Percentiles rank a stretch among this genome's conserved stretches.
phyloP scores from a whole-genome alignment of 2,329 filamentous ascomycete species.

The Coniochaeta ligniaria region DNA sequence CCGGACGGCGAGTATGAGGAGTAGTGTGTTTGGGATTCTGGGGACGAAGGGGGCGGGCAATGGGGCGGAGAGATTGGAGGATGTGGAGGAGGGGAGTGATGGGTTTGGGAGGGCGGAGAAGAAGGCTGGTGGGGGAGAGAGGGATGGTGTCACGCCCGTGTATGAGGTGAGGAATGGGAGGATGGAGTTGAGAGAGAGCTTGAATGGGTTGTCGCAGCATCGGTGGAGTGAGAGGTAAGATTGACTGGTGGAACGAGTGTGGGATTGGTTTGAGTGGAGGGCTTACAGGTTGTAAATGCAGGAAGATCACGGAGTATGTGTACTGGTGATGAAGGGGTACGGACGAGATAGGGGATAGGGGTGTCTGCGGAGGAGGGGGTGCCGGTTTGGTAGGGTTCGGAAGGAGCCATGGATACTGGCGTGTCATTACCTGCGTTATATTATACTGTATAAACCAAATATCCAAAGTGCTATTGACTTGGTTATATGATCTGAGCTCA shows the following conservation, averaged over 20 bases:
- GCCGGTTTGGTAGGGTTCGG: not conserved
- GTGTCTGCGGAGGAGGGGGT: not conserved
- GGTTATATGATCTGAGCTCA: too few species aligned
- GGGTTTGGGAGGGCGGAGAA: not conserved
- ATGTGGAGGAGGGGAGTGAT: slow-evolving; percentile 12
- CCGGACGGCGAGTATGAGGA: slow-evolving; percentile 6
- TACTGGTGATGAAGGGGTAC: not conserved
- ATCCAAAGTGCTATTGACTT: too few species aligned
- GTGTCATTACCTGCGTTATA: not conserved
- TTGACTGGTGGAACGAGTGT: not conserved
- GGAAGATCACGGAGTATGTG: not conserved
- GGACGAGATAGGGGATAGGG: not conserved
- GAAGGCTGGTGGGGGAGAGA: not conserved
- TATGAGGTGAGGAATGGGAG: slow-evolving; percentile 9
- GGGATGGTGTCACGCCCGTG: slow-evolving; percentile 2
- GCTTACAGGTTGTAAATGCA: slow-evolving; percentile 2
- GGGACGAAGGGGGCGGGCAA: slow-evolving; percentile 11
- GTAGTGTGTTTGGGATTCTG: slow-evolving; percentile 7
- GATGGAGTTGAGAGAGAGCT: slow-evolving; percentile 14
- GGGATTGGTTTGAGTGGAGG: not conserved
- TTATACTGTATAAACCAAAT: not conserved
- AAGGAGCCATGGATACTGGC: not conserved
- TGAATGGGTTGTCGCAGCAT: slow-evolving; percentile 19
- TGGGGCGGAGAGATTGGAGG: slow-evolving; percentile 16
- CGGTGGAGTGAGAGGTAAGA: not conserved